Conservation (phyloP, 2,329 filamentous ascomycete species). For the Stachybotrys elegans region DNA sequence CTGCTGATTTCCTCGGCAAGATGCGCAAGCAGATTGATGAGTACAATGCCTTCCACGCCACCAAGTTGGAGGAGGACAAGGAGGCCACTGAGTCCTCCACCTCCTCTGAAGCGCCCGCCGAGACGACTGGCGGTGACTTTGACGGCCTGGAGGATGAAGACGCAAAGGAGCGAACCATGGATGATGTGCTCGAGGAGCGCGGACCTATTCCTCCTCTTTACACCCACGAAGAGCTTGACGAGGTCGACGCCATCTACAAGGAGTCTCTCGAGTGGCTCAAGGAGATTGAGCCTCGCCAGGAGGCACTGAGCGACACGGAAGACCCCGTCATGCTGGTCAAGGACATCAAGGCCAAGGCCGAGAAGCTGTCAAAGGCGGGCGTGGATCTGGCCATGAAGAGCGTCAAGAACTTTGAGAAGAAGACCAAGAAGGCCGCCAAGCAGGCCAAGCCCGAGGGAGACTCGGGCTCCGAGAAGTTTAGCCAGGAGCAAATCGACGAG, state of each 20-base stretch:
- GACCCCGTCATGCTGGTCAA: constrained; percentile 70
- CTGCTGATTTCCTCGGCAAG: constrained; percentile 62
- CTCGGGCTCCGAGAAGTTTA: constrained; percentile 27
- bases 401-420: constrained; percentile 50
- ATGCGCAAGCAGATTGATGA: constrained; percentile 67
- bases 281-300: constrained; percentile 65
- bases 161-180: constrained; percentile 37
- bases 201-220: constrained; percentile 63
- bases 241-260: constrained; percentile 57
- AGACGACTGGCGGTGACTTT: constrained; percentile 51
- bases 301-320: constrained; percentile 62
- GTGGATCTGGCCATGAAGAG: constrained; percentile 68
- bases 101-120: constrained; percentile 37
- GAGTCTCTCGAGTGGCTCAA: constrained; percentile 69
- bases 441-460: constrained; percentile 39
- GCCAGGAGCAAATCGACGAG: constrained; percentile 45
- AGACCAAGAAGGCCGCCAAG: constrained; percentile 40
- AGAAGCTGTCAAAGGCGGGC: constrained; percentile 65
- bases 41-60: constrained; percentile 57
- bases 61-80: constrained; percentile 41
- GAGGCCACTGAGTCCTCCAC: constrained; percentile 34
- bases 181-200: constrained; percentile 37
- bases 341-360: constrained; percentile 64
- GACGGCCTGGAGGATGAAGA: constrained; percentile 76
- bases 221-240: constrained; percentile 64